Base-by-base conservation (phyloP, 148 eudicot genomes). In the Amaranthus cruentus region DNA sequence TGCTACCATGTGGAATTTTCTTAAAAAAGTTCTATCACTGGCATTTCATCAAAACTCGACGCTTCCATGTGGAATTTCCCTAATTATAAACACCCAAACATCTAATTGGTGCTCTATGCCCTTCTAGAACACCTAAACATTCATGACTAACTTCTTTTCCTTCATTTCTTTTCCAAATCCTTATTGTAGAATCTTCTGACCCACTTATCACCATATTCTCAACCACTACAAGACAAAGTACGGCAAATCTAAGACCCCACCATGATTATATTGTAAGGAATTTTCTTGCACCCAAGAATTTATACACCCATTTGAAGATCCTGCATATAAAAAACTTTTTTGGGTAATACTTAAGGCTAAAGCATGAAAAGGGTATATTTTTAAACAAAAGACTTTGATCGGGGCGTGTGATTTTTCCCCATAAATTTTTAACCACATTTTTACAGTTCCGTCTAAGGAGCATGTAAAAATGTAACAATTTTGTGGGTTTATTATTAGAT, bases 31-130 rank as follows among this genome's bases (percentile, higher is more conserved):
- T 18, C 18, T 18, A 18, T 18, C 18, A 18, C 18, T 18, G 18
- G 18, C 18, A 18, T 18, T 18, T 18, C 18, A 18, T 18, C 18
- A 18, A 18, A 18, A 18, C 18, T 18, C 18, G 18, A 18, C 0
- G 18, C 18, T 18, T 0, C 18, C 18, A 18, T 18, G 18, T 18
- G 18, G 0, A 18, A 18, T 18, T 18, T 18, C 18, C 18, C 18
- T 28, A 28, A 28, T 28, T 28, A 28, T 28, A 72, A 43, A 83
- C 89, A 49, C 76, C 83, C 46, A 89, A 53, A 66, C 88, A 87
- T 75, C 69, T 87, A 15, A 89, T 88, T 5, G 95, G 95, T 28
- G 91, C 88, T 50, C 74, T 77, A 75, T 89, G 95, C 46, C 88
- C 95, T 75, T 86, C 89, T 55, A 89, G 47, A 0, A 89, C 87